Evolutionary conservation across 495 filamentous ascomycete genomes (phyloP).

Genomic region (Penicilliopsis zonata): DNA sequence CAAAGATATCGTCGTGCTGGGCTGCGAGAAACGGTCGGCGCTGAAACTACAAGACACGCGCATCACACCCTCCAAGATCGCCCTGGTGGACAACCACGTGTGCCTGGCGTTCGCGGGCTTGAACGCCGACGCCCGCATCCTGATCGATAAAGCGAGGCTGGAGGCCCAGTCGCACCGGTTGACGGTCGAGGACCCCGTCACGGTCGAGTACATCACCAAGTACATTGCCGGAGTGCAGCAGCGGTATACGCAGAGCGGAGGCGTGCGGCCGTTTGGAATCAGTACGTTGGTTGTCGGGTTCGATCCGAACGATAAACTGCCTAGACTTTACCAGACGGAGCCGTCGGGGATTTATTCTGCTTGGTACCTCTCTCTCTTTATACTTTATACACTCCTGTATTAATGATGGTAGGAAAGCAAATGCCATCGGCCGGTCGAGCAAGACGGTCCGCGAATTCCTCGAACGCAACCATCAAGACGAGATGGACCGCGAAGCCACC

Average conservation of each 20-base stretch:
- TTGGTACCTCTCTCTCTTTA: slow-evolving; percentile 48
- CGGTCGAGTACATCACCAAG: slow-evolving; percentile 98
- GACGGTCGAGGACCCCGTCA: slow-evolving; percentile 95
- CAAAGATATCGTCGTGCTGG: slow-evolving; percentile 83
- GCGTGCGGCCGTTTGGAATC: slow-evolving; percentile 94
- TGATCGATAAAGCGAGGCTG: slow-evolving; percentile 92
- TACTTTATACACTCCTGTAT: slow-evolving; percentile 2
- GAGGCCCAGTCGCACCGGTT: slow-evolving; percentile 95
- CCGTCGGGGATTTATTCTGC: slow-evolving; percentile 97
- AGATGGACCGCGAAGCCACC: slow-evolving; percentile 93
- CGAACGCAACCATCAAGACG: slow-evolving; percentile 93
- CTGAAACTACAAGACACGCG: slow-evolving; percentile 99
- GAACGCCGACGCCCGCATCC: slow-evolving; percentile 93
- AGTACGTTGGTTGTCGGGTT: slow-evolving; percentile 96
- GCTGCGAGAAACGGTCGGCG: slow-evolving; percentile 95
- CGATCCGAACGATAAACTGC: slow-evolving; percentile 76
- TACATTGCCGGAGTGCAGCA: slow-evolving; percentile 96
- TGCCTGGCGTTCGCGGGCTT: slow-evolving; percentile 94
- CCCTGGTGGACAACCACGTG: slow-evolving; percentile 85
- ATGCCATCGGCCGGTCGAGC: slow-evolving; percentile 93
- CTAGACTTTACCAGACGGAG: slow-evolving; percentile 93
- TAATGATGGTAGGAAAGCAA: slow-evolving; percentile 70
- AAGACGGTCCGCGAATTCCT: slow-evolving; percentile 98
- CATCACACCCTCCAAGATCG: slow-evolving; percentile 97
- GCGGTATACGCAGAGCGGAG: slow-evolving; percentile 94